Evolutionary conservation across 768 basidiomycete genomes (phyloP), one percentile per base, ranked within the genome.

Genomic region (Rhizopogon vinicolor): DNA sequence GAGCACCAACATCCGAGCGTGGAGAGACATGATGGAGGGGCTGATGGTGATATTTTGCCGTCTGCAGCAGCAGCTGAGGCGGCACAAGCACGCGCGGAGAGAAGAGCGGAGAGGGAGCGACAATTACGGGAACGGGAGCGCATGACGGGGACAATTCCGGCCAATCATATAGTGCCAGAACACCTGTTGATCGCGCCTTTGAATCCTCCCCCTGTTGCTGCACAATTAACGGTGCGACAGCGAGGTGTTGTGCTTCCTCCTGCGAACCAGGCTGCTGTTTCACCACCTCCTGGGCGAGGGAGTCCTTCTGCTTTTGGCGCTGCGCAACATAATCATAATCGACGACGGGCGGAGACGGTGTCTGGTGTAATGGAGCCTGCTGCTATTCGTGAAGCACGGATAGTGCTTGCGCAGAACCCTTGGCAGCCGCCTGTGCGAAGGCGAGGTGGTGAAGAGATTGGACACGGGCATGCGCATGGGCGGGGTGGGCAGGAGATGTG

Each of bases 51-150:
- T 8, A 49, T 37, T 37, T 10, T 5, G 5, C 35, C 48, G 3
- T 35, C 48, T 10, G 35, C 48, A 1, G 48, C 31, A 9, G 48
- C n/a, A 5, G 66, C 62, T 46, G 58, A 53, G 8, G 54, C 33
- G 35, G 56, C 51, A 1, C 56, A 52, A 22, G 63, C 62, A 41
- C 61, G 68, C 12, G 59, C 63, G 25, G 75, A 77, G 53, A 65
- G 75, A 37, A 62, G 75, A 48, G 72, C 69, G 3, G 71, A 74
- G 54, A 72, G 75, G 40, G 75, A 76, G 48, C 67, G 66, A 29
- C 43, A 59, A 16, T 57, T 58, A 1, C 64, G 68, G 44, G 68
- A 69, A 52, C 58, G 68, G 29, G 68, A 35, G 25, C 56, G 55
- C n/a, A 50, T 22, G 44, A 52, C 28, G 57, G 59, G 16, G 41